These are phyloP conservation scores for Ophiostoma sp. DNA, from an alignment of 2,329 filamentous ascomycete species.

Conservation along the genomic window DNA sequence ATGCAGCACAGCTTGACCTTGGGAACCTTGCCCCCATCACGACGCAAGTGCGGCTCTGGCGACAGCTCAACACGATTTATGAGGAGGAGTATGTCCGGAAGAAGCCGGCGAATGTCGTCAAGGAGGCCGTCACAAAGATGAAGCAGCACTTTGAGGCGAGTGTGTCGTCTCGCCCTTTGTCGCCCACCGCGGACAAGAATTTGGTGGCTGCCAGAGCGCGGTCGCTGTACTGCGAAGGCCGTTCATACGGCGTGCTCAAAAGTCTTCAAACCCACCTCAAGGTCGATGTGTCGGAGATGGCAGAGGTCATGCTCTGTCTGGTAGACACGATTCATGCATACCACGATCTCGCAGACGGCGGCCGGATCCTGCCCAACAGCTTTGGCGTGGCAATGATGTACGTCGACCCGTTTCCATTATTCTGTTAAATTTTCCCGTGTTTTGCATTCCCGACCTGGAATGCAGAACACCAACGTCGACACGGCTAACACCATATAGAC, in stretches of 20 bases:
- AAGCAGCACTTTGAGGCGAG: conserved; percentile 17
- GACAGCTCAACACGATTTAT: conserved; percentile 22
- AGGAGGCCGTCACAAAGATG: conserved; percentile 14
- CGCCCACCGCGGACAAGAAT: conserved; percentile 2
- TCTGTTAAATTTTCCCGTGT: background rate
- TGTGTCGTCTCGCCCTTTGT: background rate
- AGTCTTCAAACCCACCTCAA: conserved; percentile 13
- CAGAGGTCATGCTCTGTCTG: conserved; percentile 19
- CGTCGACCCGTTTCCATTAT: background rate
- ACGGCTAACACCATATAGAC: conserved; percentile 14
- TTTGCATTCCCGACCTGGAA: background rate
- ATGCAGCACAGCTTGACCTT: background rate
- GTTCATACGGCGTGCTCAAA: conserved; percentile 17
- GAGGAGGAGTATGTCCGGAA: background rate
- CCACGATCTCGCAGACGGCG: conserved; percentile 19
- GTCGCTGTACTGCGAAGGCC: conserved; percentile 23
- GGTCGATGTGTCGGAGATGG: conserved; percentile 9
- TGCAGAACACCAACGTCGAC: no score
- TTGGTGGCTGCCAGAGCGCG: conserved; percentile 20
- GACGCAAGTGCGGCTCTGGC: conserved; percentile 20
- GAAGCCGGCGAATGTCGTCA: background rate
- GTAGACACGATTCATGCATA: conserved; percentile 23
- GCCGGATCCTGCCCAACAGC: conserved; percentile 23
- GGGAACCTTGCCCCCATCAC: conserved; percentile 18
- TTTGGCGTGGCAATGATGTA: conserved; percentile 24